These are phyloP conservation scores for Macrolepiota albuminosa DNA, from an alignment of 768 basidiomycete species.

Conservation along the genomic window DNA sequence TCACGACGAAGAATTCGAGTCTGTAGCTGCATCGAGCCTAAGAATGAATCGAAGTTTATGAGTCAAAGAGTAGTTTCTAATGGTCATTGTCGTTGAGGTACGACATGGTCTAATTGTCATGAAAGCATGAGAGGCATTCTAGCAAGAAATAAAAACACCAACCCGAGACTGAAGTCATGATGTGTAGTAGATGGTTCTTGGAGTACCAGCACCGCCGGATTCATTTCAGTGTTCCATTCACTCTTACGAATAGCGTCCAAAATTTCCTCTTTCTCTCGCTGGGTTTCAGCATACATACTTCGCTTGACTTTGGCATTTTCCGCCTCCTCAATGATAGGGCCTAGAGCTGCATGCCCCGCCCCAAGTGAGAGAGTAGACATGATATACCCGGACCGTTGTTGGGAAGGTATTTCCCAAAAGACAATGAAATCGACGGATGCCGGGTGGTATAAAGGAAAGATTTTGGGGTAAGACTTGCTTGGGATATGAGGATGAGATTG, in stretches of 20 bases:
- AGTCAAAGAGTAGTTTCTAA: conserved; percentile 73
- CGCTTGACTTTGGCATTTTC: conserved; percentile 65
- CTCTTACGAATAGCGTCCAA: conserved; percentile 61
- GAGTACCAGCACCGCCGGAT: conserved; percentile 59
- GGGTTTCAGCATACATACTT: conserved; percentile 91
- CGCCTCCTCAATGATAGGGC: conserved; percentile 53
- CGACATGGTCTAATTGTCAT: conserved; percentile 44
- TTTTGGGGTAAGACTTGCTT: conserved; percentile 36
- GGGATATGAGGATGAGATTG: conserved; percentile 56
- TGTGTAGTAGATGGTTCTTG: conserved; percentile 34
- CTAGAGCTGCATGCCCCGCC: conserved; percentile 62
- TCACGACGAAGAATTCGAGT: conserved; percentile 14
- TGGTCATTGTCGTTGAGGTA: conserved; percentile 45
- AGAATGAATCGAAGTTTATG: conserved; percentile 56
- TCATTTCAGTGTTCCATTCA: conserved; percentile 77
- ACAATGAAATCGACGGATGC: conserved; percentile 66
- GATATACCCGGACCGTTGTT: conserved; percentile 57
- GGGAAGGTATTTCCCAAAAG: conserved; percentile 68
- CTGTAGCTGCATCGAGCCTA: conserved; percentile 29
- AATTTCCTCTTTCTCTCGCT: conserved; percentile 62
- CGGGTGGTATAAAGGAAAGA: conserved; percentile 84
- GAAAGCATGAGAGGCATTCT: background rate
- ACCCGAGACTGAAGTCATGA: conserved; percentile 75
- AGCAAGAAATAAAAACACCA: conserved; percentile 22
- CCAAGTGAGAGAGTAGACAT: conserved; percentile 59